These are phyloP conservation scores for Halophytophthora polymorphica DNA, from an alignment of 352 stramenopile genomes.

Conservation along the genomic window DNA sequence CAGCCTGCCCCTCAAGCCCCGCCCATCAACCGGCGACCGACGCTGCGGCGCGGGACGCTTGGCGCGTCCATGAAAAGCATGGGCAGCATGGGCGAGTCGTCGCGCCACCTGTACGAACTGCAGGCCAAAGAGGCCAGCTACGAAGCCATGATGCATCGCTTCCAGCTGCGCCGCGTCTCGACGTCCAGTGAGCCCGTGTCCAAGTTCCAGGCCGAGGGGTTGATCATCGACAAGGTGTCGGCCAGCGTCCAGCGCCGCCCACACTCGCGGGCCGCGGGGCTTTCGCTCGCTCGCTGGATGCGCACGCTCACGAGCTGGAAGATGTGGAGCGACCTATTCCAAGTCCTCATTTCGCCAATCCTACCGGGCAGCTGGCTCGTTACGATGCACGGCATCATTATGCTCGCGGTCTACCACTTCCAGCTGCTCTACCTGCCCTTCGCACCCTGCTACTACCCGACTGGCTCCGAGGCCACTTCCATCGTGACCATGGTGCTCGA, in stretches of 20 bases:
- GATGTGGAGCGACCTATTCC: background rate
- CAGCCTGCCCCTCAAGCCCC: too few relatives aligned
- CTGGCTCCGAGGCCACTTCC: background rate
- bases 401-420: slow-evolving; percentile 11
- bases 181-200: slow-evolving; percentile 21
- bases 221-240: slow-evolving; percentile 9
- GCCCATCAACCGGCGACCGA: too few relatives aligned
- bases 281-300: background rate
- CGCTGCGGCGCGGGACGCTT: too few relatives aligned
- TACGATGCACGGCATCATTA: slow-evolving; percentile 21
- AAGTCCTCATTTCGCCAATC: background rate
- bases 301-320: slow-evolving; percentile 1
- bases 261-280: background rate
- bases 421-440: slow-evolving; percentile 17
- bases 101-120: slow-evolving; percentile 7
- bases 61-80: too few relatives aligned
- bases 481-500: slow-evolving; percentile 5
- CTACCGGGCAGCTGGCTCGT: background rate
- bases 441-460: slow-evolving; percentile 1
- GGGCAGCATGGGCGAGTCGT: background rate
- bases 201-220: slow-evolving; percentile 7
- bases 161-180: slow-evolving; percentile 21
- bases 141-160: slow-evolving; percentile 20
- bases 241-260: background rate
- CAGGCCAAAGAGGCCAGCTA: slow-evolving; percentile 6